These are phyloP conservation scores for Dionaea muscipula DNA, from an alignment of 179 eudicot species.

Conservation along the genomic window DNA sequence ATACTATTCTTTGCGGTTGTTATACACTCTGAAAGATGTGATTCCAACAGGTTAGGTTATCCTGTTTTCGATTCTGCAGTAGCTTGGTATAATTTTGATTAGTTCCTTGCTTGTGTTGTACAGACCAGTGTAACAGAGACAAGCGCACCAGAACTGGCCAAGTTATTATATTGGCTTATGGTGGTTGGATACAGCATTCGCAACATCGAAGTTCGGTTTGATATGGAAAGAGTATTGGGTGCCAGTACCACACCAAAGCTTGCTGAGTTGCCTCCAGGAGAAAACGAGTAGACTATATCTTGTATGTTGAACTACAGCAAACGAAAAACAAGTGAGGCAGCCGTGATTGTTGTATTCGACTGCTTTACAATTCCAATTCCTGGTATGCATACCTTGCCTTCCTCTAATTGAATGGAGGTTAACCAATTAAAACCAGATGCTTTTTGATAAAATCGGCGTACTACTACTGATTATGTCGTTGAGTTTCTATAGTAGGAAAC, in stretches of 20 bases:
- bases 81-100: neutral
- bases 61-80: neutral
- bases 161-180: constrained; percentile 80
- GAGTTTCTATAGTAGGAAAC: too few relatives aligned
- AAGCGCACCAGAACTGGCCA: constrained; percentile 72
- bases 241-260: constrained; percentile 49
- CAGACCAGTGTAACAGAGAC: constrained; percentile 75
- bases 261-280: constrained; percentile 79
- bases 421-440: too few relatives aligned
- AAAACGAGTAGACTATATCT: constrained; percentile 24
- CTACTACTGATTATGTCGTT: too few relatives aligned
- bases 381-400: too few relatives aligned
- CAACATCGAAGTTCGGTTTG: constrained; percentile 83
- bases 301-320: neutral
- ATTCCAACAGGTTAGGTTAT: neutral
- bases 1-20: neutral
- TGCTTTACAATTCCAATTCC: too few relatives aligned
- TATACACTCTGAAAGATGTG: neutral
- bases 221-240: constrained; percentile 80
- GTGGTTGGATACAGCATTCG: constrained; percentile 83
- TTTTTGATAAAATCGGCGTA: too few relatives aligned
- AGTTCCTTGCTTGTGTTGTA: constrained; percentile 7
- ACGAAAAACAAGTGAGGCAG: neutral
- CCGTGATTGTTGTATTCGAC: too few relatives aligned
- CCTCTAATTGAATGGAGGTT: too few relatives aligned